A percentile compares a stretch with the other conserved stretches of the same genome.
Evolutionary conservation across 805 yeast species (phyloP).

Genomic region (Teunomyces funiuensis): DNA sequence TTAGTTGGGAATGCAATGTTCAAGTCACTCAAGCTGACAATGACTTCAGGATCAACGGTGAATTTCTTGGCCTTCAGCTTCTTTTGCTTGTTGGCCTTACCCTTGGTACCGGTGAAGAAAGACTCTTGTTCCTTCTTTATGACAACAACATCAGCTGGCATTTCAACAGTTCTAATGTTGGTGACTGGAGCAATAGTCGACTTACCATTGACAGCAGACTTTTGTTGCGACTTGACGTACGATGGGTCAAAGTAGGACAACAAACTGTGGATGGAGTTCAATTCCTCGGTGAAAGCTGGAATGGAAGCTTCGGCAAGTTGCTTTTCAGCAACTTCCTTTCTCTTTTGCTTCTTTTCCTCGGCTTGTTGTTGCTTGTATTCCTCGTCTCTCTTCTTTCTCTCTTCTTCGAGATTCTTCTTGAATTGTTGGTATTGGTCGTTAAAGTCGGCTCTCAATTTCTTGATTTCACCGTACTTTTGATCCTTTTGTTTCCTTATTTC

Average conservation of each 20-base stretch:
- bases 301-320: slow-evolving; percentile 69
- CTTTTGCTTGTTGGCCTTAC: slow-evolving; percentile 50
- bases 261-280: slow-evolving; percentile 70
- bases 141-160: slow-evolving; percentile 63
- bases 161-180: slow-evolving; percentile 51
- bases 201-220: slow-evolving; percentile 20
- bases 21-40: slow-evolving; percentile 73
- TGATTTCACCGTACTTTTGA: slow-evolving; percentile 63
- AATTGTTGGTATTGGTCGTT: slow-evolving; percentile 74
- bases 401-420: slow-evolving; percentile 65
- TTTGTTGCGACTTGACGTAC: slow-evolving; percentile 57
- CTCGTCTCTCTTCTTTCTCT: slow-evolving; percentile 64
- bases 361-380: slow-evolving; percentile 59
- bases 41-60: slow-evolving; percentile 75
- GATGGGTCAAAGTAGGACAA: slow-evolving; percentile 76
- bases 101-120: slow-evolving; percentile 49
- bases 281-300: slow-evolving; percentile 85
- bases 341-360: slow-evolving; percentile 51
- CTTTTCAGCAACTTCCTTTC: slow-evolving; percentile 59
- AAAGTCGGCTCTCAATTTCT: slow-evolving; percentile 68
- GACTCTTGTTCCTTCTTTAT: slow-evolving; percentile 63
- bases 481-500: slow-evolving; percentile 68
- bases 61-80: slow-evolving; percentile 56
- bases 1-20: slow-evolving; percentile 77
- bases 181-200: slow-evolving; percentile 21